Base-by-base conservation (phyloP, 495 filamentous ascomycete genomes). In the Xylaria scruposa region DNA sequence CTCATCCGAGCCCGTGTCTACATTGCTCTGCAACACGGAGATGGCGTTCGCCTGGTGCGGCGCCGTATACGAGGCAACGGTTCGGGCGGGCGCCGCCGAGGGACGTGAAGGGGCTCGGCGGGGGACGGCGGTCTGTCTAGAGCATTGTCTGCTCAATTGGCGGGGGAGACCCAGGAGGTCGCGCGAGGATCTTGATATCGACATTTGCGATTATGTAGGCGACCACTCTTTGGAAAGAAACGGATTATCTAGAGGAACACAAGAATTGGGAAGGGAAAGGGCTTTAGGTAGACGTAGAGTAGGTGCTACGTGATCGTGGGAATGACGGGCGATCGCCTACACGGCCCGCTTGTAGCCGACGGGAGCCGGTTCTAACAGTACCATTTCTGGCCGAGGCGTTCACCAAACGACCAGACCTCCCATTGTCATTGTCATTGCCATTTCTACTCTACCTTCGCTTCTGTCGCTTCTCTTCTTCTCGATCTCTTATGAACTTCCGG, bases 1-100 rank as follows among this genome's bases (percentile, higher is more conserved):
- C 67, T 94, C 92, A 24, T 88, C 79, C 7, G 93, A 94, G 7
- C 88, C 87, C 0, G 91, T 87, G 78, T 98, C 96, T 51, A 98
- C 87, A 54, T 87, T 84, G 21, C 90, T 92, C 68, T 89, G 91
- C 54, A 99, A 82, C 42, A 91, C 83, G 4, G 95, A 98, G 67
- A 98, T 89, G 26, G 93, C 90, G 31, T 82, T 81, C 56, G 91
- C 90, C 83, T 94, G 91, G 80, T 92, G 88, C 12, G 87, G 86
- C 53, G 90, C 83, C 2, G 88, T 89, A 77, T 92, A 91, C 64
- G 85, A 91, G 47, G 91, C 89, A 69, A 85, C 76, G 19, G 77
- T 73, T 67, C 86, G 82, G 59, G 77, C 67, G 19, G 77, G 58
- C 8, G 68, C 54, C 12, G 46, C 26, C 4, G 74, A 68, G 60